Base-by-base conservation (phyloP, 441 rosid species). In the Mallotus repandus region DNA sequence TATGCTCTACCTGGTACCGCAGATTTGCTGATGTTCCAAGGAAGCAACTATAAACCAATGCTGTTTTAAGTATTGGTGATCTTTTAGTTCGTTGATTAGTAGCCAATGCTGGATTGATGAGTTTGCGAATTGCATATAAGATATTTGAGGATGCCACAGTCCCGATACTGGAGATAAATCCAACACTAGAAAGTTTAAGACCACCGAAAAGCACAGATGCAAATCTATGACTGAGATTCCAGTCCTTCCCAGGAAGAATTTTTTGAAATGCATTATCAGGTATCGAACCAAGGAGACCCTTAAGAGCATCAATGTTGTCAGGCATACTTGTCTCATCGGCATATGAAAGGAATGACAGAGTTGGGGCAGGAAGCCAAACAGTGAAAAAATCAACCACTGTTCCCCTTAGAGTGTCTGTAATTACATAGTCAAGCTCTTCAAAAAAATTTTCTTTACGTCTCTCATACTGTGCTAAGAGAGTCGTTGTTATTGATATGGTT, bases 351-450 rank as follows among this genome's bases (percentile, higher is more conserved):
- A 94, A 94, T 12, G 97, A 92, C 62, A 94, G 68, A 54, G 97
- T 92, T 63, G 99, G 99, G 49, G 97, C 97, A 56, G 99, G 97
- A 80, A 94, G 97, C 97, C 97, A 94, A 50, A 92, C 97, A 1
- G 94, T 91, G 80, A 94, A 94, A 80, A 94, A 94, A 71, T 94
- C 97, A 64, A 89, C 97, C 12, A 94, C 97, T 13, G 76, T 56
- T 78, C 94, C 98, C 77, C 97, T 84, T 61, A 85, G 78, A 41
- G 94, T 92, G 78, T 94, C 98, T 1, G 95, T 94, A 72, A 92
- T 90, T 62, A 92, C 97, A 80, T 92, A 92, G 75, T 94, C 97
- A 52, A 94, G 79, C 83, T 94, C 98, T 79, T 89, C 97, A 80
- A 92, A 88, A 80, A 94, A 92, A 69, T 85, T 92, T 59, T 88